Evolutionary conservation across 768 basidiomycete species (phyloP), one percentile per base, ranked within the genome.

Genomic region (Boletus vinaceobasis): DNA sequence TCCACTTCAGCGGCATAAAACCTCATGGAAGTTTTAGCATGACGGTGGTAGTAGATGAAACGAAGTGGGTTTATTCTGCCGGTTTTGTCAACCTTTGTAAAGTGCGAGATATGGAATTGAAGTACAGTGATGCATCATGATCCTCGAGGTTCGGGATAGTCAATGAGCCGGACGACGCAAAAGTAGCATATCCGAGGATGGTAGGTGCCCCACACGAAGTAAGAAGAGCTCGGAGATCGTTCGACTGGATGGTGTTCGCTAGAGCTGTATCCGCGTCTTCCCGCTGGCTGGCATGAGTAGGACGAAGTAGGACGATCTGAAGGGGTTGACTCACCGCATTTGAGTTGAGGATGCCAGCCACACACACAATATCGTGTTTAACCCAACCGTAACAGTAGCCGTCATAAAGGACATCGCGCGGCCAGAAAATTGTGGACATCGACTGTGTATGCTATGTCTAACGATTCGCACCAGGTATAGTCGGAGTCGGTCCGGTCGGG

Each of bases 311-410:
- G 23, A 23, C 23, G 23, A 19, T 43, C 23, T 36, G 27, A 42
- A 15, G 27, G 27, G 10, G 7, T 37, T 11, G 36, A 51, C 72
- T 53, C 59, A 80, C 79, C 36, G 69, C 58, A 3, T 62, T 56
- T 4, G 59, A 65, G 10, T 71, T 61, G 17, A 85, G 46, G 29
- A 83, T 71, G 3, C 84, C 84, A 15, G 77, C 81, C 15, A 86
- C 76, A 61, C 81, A 83, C 3, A 79, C 65, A 4, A 44, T 52
- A 33, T 71, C 65, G 31, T 79, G 79, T 11, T 59, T 60, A 8
- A 68, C 56, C 85, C 86, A 87, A 10, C 86, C 86, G 61, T 84
- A 87, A 58, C 78, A 77, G 49, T 81, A 74, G 2, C 85, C 83
- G 21, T 69, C 66, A n/a, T 64, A 43, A 45, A 67, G 58, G 26